Evolutionary conservation across 2,329 filamentous ascomycete genomes (phyloP).

Genomic region (Colletotrichum sp.): DNA sequence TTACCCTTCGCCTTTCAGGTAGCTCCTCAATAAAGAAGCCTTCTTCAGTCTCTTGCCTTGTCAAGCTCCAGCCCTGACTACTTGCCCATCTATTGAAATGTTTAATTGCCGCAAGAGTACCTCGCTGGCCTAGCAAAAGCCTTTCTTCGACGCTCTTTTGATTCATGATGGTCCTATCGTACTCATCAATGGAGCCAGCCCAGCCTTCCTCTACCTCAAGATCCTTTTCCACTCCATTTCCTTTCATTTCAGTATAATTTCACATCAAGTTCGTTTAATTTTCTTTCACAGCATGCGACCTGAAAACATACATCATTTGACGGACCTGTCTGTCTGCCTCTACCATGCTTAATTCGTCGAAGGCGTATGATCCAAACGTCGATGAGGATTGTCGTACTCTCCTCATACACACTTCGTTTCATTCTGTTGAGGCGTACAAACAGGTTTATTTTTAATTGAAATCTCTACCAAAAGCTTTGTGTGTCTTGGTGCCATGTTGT

Average conservation of each 20-base stretch:
- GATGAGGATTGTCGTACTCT: background rate
- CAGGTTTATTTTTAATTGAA: background rate
- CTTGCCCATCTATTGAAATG: background rate
- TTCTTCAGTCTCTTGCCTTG: background rate
- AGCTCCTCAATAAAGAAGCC: background rate
- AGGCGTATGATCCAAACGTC: background rate
- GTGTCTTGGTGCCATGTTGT: background rate
- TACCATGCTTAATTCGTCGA: background rate
- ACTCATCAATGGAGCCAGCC: background rate
- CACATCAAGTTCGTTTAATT: accelerated
- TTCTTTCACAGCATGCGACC: background rate
- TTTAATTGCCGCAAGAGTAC: background rate
- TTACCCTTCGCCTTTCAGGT: background rate
- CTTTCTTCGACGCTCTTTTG: background rate
- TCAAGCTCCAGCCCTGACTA: background rate
- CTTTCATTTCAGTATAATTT: background rate
- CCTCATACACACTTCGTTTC: background rate
- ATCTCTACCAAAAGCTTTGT: background rate
- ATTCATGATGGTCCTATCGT: background rate
- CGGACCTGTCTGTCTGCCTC: background rate
- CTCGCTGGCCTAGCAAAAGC: background rate
- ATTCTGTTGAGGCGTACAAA: background rate
- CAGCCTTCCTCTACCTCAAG: background rate
- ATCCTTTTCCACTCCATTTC: accelerated
- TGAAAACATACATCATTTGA: accelerated